phyloP scores from a whole-genome alignment of 2,329 filamentous ascomycete species.

The Colletotrichum kahawae region DNA sequence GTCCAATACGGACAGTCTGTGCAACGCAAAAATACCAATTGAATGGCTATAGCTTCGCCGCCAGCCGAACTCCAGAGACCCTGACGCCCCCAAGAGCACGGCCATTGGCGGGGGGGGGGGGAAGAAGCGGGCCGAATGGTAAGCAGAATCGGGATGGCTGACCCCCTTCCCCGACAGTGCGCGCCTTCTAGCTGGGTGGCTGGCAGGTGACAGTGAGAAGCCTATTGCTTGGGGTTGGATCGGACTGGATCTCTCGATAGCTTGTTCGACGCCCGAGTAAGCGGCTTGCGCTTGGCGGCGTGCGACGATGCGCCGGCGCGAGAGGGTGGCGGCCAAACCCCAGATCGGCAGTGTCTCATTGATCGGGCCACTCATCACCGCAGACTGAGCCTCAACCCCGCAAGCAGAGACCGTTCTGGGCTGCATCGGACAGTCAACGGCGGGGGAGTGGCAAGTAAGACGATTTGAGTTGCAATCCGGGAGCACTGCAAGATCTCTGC shows the following conservation, averaged over 20 bases:
- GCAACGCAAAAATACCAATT: neutral
- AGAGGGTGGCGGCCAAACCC: neutral
- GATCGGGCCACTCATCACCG: neutral
- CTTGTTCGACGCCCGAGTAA: neutral
- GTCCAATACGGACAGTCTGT: neutral
- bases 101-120: neutral
- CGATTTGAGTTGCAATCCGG: neutral
- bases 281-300: neutral
- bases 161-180: neutral
- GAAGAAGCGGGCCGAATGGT: neutral
- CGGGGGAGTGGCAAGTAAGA: neutral
- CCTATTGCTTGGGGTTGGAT: neutral
- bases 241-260: neutral
- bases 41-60: neutral
- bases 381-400: neutral
- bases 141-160: constrained; percentile 3
- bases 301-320: neutral
- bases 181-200: neutral
- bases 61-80: neutral
- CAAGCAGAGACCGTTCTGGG: neutral
- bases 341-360: constrained; percentile 4
- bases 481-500: neutral
- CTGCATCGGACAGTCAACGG: neutral
- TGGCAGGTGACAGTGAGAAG: constrained; percentile 7
- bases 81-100: neutral